These are phyloP conservation scores for Axilococcus clingmanii DNA, from an alignment of 139 green algal species.

Conservation along the genomic window DNA sequence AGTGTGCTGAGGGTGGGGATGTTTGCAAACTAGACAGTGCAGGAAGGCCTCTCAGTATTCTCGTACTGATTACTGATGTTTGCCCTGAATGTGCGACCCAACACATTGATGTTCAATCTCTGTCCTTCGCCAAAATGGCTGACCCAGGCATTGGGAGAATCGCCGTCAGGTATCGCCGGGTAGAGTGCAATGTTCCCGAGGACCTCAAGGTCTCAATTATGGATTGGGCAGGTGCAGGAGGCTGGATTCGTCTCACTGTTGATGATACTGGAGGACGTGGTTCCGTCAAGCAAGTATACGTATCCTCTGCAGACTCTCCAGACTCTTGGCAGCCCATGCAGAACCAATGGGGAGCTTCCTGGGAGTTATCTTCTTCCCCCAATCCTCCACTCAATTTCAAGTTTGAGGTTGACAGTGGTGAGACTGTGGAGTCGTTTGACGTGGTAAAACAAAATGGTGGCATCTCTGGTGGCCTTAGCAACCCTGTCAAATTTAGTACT, in stretches of 20 bases:
- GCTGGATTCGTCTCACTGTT: slow-evolving; percentile 30
- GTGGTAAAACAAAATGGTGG: slow-evolving; percentile 19
- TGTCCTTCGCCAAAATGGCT: slow-evolving; percentile 34
- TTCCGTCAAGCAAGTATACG: slow-evolving; percentile 22
- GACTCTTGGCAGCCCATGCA: slow-evolving; percentile 25
- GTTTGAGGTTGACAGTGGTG: slow-evolving; percentile 14
- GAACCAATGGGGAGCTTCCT: slow-evolving; percentile 33
- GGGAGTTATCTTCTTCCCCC: slow-evolving; percentile 25
- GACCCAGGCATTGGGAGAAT: slow-evolving; percentile 17
- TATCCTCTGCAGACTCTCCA: slow-evolving; percentile 7
- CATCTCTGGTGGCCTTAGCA: slow-evolving; percentile 7
- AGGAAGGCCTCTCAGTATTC: slow-evolving; percentile 9
- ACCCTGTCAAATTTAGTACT: slow-evolving; percentile 12
- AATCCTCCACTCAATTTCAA: slow-evolving; percentile 15
- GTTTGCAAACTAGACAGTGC: slow-evolving; percentile 13
- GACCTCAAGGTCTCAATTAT: slow-evolving; percentile 24
- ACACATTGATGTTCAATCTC: slow-evolving; percentile 38
- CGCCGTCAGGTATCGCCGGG: slow-evolving; percentile 16
- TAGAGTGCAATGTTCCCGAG: slow-evolving; percentile 26
- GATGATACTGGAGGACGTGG: slow-evolving; percentile 17
- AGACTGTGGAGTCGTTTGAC: slow-evolving; percentile 17
- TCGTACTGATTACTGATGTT: slow-evolving; percentile 32
- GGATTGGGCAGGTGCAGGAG: slow-evolving; percentile 19
- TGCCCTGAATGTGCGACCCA: slow-evolving; percentile 38
- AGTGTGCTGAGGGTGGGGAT: slow-evolving; percentile 4